Evolutionary conservation across 306 rosid genomes (phyloP).

Genomic region (Elaeagnus macrophylla): DNA sequence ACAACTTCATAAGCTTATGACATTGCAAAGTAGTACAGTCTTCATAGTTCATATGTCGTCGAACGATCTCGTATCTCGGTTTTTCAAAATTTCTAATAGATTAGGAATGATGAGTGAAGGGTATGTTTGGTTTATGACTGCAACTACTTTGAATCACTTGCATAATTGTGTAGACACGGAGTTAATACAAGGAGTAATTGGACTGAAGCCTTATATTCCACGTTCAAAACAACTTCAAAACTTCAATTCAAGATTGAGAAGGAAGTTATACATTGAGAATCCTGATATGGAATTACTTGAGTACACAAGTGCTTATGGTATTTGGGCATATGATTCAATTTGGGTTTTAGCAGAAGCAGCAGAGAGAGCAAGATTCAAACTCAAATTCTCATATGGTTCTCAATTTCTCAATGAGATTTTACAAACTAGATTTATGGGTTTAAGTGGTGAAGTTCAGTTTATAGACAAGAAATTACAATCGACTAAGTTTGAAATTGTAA

Average conservation of each 20-base stretch:
- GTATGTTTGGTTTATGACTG: constrained; percentile 7
- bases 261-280: constrained; percentile 6
- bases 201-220: constrained; percentile 7
- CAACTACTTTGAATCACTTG: constrained; percentile 5
- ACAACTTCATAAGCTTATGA: constrained; percentile 8
- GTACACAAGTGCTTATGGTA: background rate
- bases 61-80: background rate
- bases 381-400: background rate
- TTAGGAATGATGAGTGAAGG: constrained; percentile 11
- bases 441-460: constrained; percentile 14
- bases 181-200: constrained; percentile 11
- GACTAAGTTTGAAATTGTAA: constrained; percentile 8
- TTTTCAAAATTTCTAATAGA: constrained; percentile 1
- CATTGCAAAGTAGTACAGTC: background rate
- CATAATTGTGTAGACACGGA: background rate
- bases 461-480: background rate
- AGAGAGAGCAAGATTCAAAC: background rate
- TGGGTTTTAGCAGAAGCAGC: constrained; percentile 16
- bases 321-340: constrained; percentile 16
- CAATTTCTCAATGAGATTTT: constrained; percentile 2
- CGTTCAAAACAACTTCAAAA: background rate
- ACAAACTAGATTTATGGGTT: constrained; percentile 5
- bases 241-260: constrained; percentile 9
- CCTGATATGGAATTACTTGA: background rate
- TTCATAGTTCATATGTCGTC: constrained; percentile 17